Base-by-base conservation (phyloP, 768 basidiomycete species). In the Agaricus bisporus region DNA sequence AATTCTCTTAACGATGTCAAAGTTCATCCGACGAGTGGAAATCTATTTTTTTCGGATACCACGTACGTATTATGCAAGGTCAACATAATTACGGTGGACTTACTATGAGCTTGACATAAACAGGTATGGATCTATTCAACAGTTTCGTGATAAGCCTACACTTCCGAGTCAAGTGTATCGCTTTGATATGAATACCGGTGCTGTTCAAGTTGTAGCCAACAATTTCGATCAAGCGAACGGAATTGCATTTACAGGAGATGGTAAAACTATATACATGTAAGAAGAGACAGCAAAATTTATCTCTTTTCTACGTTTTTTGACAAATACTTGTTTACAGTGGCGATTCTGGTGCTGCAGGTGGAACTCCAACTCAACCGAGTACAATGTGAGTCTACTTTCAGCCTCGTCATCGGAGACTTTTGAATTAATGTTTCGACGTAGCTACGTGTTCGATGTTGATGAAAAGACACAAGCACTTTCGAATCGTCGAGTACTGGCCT, bases 1-100 rank as follows among this genome's bases (percentile, higher is more conserved):
- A 90, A 87, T 67, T 88, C 88, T 1, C 64, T 91, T 47, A 88
- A 91, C 64, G 89, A 93, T 58, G 74, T 85, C 54, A 89, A 87
- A 60, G 71, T 89, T 3, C 82, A 88, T 48, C 86, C 85, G n/a
- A 18, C 17, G 2, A 85, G 76, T 57, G 81, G 81, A 36, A 79
- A 79, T 38, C 59, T 91, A 2, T 89, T 86, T 68, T 89, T 91
- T 68, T 91, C 88, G 0, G 88, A 92, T 61, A 73, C 74, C 14
- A 70, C 73, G 80, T 89, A 69, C 44, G 80, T 74, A 20, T 9
- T 14, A 20, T 5, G n/a, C 26, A 11, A 17, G 18, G 1, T 20
- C 22, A 41, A 43, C 28, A 17, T 22, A n/a, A 11, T 11, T 15
- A 37, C 8, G 29, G 25, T 18, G 22, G n/a, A n/a, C n/a, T n/a